Evolutionary conservation across 148 eudicot species (phyloP), one percentile per base, ranked within the genome.

Genomic region (Arctostaphylos glauca): DNA sequence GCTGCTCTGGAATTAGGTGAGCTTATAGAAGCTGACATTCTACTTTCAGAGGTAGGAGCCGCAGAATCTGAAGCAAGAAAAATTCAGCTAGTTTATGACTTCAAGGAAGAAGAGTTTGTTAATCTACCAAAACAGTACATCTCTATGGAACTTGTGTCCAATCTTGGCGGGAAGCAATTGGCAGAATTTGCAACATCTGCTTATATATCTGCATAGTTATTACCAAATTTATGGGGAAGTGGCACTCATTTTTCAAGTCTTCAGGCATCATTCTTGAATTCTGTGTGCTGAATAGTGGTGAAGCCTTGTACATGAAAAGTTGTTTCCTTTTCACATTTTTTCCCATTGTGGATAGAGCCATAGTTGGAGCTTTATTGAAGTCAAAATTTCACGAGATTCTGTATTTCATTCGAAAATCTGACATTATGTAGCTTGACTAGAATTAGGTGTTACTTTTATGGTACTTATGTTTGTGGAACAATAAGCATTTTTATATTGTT

Each of bases 1-100:
- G 91, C 97, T 68, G 93, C 97, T 72, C 71, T 93, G 55, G 93
- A 92, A 64, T 83, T 89, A 53, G 93, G 95, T 76, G 97, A 93
- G 72, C 67, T 78, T 14, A 90, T 88, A 81, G 97, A 93, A 88
- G 95, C 95, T 83, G 86, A 92, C 54, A 80, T 86, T 58, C 92
- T 93, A 52, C 90, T 87, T 25, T 87, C 89, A n/a, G 97, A 93
- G 86, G 94, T 93, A 83, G 91, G 90, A 80, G 90, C 90, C 66
- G 90, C 92, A 25, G 90, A 89, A 23, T 83, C 86, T 54, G 93
- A 91, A 87, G 97, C 92, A 5, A 88, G 86, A 87, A 89, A 89
- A 81, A 88, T 93, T 77, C 88, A 90, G 84, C 79, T 56, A 21
- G 23, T 87, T 41, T 88, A 93, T 79, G 43, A 76, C 77, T 86